Conservation (phyloP, 768 basidiomycete species). For the Vararia minispora region DNA sequence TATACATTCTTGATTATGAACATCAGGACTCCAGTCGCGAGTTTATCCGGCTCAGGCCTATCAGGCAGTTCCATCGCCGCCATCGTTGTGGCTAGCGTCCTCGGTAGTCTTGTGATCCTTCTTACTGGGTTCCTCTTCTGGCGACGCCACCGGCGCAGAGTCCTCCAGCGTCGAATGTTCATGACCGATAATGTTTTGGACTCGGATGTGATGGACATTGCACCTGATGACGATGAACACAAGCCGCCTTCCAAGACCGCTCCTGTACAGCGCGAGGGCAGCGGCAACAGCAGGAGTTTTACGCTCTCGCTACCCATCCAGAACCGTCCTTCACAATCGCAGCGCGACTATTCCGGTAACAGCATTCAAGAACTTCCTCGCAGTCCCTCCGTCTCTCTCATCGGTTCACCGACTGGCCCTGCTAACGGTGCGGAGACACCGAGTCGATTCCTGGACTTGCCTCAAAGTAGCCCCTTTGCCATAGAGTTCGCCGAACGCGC, state of each 20-base stretch:
- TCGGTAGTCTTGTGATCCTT: constrained; percentile 36
- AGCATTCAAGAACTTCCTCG: constrained; percentile 13
- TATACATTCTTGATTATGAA: no score
- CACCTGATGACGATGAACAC: constrained; percentile 1
- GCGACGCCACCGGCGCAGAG: constrained; percentile 31
- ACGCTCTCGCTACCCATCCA: constrained; percentile 14
- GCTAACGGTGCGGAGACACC: constrained; percentile 1
- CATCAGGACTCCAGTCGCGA: no score
- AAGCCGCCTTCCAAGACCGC: constrained; percentile 3
- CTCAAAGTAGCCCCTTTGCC: constrained; percentile 3
- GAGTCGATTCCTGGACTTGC: constrained; percentile 10
- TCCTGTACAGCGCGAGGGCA: constrained; percentile 3
- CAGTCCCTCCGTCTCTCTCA: constrained; percentile 13
- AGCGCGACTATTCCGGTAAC: constrained; percentile 9
- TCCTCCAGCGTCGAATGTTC: constrained; percentile 18
- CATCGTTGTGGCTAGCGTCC: constrained; percentile 42
- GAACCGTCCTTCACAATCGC: constrained; percentile 9
- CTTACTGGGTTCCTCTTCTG: constrained; percentile 35
- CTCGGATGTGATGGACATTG: constrained; percentile 14
- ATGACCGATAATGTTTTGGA: no score
- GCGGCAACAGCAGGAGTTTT: constrained; percentile 13
- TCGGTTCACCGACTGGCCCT: constrained; percentile 5
- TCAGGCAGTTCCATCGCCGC: constrained; percentile 57
- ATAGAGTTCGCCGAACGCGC: constrained; percentile 1
- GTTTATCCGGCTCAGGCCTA: constrained; percentile 21